Evolutionary conservation across 1,284 basidiomycete genomes (phyloP), one percentile per base, ranked within the genome.

Genomic region (Pseudozyma sp.): DNA sequence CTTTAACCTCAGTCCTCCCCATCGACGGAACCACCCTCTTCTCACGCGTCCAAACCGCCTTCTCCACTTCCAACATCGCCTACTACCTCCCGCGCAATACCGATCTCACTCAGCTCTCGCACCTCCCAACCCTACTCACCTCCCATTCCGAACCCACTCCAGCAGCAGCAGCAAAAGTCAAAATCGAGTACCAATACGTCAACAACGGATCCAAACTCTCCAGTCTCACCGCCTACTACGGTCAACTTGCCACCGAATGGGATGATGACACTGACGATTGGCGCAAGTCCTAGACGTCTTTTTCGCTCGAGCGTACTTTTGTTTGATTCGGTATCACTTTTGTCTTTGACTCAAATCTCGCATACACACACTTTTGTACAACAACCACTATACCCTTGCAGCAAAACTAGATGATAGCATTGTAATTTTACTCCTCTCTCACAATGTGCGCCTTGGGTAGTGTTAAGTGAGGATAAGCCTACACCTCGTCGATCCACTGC

Each of bases 181-280:
- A 94, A 80, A 88, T 95, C 11, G 93, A 95, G 81, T 93, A 95
- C 82, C 92, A 92, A 81, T 94, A 92, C 92, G 93, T 93, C 91
- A 59, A 61, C 40, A 6, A 61, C 38, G 90, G 91, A 2, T 87
- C 86, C 16, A 94, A 94, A 85, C 86, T 95, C 53, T 95, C 94
- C 79, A 88, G 88, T 10, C 71, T 89, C 14, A 87, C 87, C 11
- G 86, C 85, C 7, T 88, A 89, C 76, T 88, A 82, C 80, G 88
- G 88, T 1, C 83, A 83, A 0, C 78, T 88, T 16, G 86, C 75
- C 4, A 25, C 54, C 7, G 55, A 74, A 1, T 80, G 76, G 73
- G 69, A 82, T 34, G 70, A 70, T 19, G 40, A 61, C 1, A 39
- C 19, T 3, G 74, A 76, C 44, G 58, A 60, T 49, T 76, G 74